A percentile compares a stretch with the other conserved stretches of the same genome.
These are phyloP conservation scores for Erodium moschatum DNA, from an alignment of 441 rosid genomes.

Conservation along the genomic window DNA sequence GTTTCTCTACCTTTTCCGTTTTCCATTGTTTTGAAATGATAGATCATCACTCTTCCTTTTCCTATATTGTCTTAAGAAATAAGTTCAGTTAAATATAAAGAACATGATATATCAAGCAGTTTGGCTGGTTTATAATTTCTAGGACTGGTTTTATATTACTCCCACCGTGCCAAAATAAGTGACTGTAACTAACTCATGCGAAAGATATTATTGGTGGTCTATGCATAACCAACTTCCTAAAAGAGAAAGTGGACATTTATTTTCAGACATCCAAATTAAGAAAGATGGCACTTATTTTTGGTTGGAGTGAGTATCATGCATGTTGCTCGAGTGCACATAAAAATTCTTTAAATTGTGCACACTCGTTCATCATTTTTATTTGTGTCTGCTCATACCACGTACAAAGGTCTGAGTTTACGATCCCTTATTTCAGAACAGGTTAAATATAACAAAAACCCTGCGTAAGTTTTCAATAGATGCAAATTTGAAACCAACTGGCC, in stretches of 20 bases:
- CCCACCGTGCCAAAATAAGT: not conserved
- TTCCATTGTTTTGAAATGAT: not conserved
- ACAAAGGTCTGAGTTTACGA: constrained; percentile 22
- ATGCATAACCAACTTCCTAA: not conserved
- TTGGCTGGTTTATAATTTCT: not conserved
- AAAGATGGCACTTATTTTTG: not conserved
- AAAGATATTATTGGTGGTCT: not conserved
- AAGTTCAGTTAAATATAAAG: not conserved
- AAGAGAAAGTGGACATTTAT: not conserved
- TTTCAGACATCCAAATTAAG: not conserved
- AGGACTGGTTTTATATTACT: not conserved
- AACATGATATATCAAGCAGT: not conserved
- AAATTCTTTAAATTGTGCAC: not conserved
- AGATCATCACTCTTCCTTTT: not conserved
- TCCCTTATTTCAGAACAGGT: constrained; percentile 73
- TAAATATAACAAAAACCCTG: constrained; percentile 90
- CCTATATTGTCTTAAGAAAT: not conserved
- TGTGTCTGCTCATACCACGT: not conserved
- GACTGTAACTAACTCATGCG: too few species aligned
- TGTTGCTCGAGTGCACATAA: not conserved
- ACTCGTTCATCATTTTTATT: not conserved
- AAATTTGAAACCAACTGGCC: constrained; percentile 64
- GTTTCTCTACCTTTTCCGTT: too few species aligned
- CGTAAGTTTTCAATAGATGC: constrained; percentile 86
- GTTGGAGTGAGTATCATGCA: not conserved